These are phyloP conservation scores for Paxillus involutus DNA, from an alignment of 768 basidiomycete species.

Conservation along the genomic window DNA sequence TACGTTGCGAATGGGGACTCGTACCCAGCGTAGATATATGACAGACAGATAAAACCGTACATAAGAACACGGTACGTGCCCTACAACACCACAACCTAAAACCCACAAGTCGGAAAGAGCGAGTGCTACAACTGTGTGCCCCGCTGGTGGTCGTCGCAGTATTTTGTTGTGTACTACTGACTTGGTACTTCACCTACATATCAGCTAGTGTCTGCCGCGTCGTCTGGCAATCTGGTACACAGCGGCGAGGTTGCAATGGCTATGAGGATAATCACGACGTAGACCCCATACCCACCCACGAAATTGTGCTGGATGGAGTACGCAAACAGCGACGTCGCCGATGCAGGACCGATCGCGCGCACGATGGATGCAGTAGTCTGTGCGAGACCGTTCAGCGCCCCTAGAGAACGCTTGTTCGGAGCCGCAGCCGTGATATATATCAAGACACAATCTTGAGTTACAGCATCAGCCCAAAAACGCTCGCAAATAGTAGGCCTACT, in stretches of 20 bases:
- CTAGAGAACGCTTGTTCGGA: conserved; percentile 66
- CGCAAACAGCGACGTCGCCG: conserved; percentile 36
- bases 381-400: conserved; percentile 59
- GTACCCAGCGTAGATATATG: no score
- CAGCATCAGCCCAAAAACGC: conserved; percentile 2
- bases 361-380: conserved; percentile 30
- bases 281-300: conserved; percentile 38
- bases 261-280: conserved; percentile 22
- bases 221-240: conserved; percentile 19
- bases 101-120: no score
- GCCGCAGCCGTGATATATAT: conserved; percentile 68
- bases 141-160: no score
- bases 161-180: no score
- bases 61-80: no score
- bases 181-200: no score
- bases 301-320: conserved; percentile 34
- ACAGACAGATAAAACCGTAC: no score
- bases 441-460: conserved; percentile 56
- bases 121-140: no score
- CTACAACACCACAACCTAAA: no score
- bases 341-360: conserved; percentile 35
- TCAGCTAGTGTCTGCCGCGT: conserved; percentile 8
- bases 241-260: conserved; percentile 17
- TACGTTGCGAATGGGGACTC: no score
- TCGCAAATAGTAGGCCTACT: background rate